Percentiles rank a stretch among this genome's conserved stretches.
Evolutionary conservation across 1,284 basidiomycete species (phyloP).

Genomic region (Melampsora occidentalis): DNA sequence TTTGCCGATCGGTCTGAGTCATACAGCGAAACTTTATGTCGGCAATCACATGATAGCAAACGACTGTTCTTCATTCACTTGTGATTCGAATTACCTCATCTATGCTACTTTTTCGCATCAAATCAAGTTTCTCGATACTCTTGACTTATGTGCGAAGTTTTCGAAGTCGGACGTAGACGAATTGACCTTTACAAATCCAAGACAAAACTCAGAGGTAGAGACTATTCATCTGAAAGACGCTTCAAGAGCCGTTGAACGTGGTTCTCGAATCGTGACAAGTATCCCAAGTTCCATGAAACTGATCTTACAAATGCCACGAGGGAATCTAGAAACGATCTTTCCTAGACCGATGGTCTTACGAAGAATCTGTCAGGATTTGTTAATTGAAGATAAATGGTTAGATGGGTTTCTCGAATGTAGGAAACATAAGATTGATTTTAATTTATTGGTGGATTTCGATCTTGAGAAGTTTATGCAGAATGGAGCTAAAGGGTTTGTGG

Average conservation of each 20-base stretch:
- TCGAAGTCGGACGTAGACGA: background rate
- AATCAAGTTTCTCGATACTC: constrained; percentile 69
- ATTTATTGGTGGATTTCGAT: constrained; percentile 78
- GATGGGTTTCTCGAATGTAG: constrained; percentile 86
- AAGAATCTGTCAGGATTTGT: constrained; percentile 60
- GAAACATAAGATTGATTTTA: constrained; percentile 89
- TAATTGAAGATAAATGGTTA: constrained; percentile 59
- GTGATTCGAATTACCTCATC: constrained; percentile 77
- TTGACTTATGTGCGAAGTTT: constrained; percentile 47
- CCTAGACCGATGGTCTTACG: constrained; percentile 85
- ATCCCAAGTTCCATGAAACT: constrained; percentile 82
- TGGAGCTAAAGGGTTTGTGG: constrained; percentile 65
- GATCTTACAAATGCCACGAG: constrained; percentile 95
- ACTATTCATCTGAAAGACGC: background rate
- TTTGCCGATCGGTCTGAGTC: constrained; percentile 42
- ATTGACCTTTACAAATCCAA: background rate
- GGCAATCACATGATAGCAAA: constrained; percentile 55
- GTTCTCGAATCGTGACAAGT: constrained; percentile 76
- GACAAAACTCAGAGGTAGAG: background rate
- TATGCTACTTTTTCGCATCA: constrained; percentile 83
- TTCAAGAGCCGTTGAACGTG: constrained; percentile 73
- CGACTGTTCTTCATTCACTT: constrained; percentile 73
- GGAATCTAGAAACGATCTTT: constrained; percentile 92
- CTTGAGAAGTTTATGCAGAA: constrained; percentile 66
- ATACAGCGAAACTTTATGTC: constrained; percentile 36